Percentiles rank a stretch among this genome's conserved stretches.
phyloP scores from a whole-genome alignment of 129 eudicot genomes.

The Mikania micrantha region DNA sequence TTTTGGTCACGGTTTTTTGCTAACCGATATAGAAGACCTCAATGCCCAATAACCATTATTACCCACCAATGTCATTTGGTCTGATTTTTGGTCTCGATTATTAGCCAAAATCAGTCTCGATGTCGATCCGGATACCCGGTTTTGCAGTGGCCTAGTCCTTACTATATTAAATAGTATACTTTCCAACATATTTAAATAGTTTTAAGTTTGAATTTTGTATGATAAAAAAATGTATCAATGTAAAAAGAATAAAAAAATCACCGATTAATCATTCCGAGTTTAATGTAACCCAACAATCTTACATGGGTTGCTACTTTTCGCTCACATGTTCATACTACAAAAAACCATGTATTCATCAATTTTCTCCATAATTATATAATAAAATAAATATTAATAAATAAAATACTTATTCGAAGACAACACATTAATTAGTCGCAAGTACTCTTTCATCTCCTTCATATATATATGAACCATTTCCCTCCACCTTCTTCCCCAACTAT shows the following conservation, averaged over 20 bases:
- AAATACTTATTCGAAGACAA: background rate
- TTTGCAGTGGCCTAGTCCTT: no score
- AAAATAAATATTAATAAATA: background rate
- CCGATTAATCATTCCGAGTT: slow-evolving; percentile 6
- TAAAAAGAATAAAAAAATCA: background rate
- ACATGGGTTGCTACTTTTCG: slow-evolving; percentile 25
- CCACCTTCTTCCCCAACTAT: slow-evolving; percentile 30
- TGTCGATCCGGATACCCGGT: no score
- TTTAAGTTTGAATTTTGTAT: no score
- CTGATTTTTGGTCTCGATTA: no score
- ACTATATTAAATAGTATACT: no score
- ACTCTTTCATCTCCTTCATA: slow-evolving; percentile 24
- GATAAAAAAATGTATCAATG: no score
- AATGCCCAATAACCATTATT: no score
- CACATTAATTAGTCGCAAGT: slow-evolving; percentile 11
- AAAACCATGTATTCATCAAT: slow-evolving; percentile 13
- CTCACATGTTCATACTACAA: slow-evolving; percentile 23
- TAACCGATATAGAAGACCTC: no score
- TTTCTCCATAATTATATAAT: background rate
- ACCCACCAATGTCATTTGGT: no score
- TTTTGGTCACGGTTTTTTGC: no score
- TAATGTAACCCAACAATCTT: slow-evolving; percentile 19
- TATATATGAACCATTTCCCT: slow-evolving; percentile 17
- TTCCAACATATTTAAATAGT: no score
- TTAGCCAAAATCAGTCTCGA: no score